These are phyloP conservation scores for Phytophthora cryptogea DNA, from an alignment of 352 stramenopile genomes.

Conservation along the genomic window DNA sequence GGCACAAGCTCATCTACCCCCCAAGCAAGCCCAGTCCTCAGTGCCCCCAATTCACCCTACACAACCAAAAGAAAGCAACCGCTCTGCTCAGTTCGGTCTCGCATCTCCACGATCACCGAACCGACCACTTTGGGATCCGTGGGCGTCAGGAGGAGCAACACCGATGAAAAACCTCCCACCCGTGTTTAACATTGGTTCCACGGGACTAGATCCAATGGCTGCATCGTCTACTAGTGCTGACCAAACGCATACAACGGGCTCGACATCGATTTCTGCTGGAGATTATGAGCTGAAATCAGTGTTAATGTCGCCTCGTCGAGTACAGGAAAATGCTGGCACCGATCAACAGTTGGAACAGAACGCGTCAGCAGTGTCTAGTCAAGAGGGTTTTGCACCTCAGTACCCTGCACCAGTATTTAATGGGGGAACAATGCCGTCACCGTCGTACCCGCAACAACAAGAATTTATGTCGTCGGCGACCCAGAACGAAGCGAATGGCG, in stretches of 20 bases:
- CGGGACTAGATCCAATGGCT: slow-evolving; percentile 27
- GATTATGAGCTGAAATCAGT: slow-evolving; percentile 48
- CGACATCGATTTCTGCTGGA: slow-evolving; percentile 6
- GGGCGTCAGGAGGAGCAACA: slow-evolving; percentile 41
- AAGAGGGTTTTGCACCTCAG: slow-evolving; percentile 17
- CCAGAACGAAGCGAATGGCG: slow-evolving; percentile 8
- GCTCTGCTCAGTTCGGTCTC: slow-evolving; percentile 23
- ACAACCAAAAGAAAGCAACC: slow-evolving; percentile 13
- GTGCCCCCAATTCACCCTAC: slow-evolving; percentile 2
- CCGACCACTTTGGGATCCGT: slow-evolving; percentile 49
- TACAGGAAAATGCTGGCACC: slow-evolving; percentile 7
- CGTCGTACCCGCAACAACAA: slow-evolving; percentile 18
- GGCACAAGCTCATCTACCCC: background rate
- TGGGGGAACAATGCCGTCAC: slow-evolving; percentile 23
- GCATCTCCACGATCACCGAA: slow-evolving; percentile 38
- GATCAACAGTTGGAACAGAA: slow-evolving; percentile 13
- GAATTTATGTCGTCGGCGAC: slow-evolving; percentile 4
- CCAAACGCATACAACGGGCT: slow-evolving; percentile 4
- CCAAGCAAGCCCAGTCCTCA: slow-evolving; percentile 1
- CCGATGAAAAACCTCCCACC: slow-evolving; percentile 42
- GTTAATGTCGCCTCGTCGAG: slow-evolving; percentile 32
- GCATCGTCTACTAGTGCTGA: slow-evolving; percentile 20
- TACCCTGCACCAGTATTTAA: slow-evolving; percentile 25
- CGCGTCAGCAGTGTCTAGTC: background rate
- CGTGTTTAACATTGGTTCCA: slow-evolving; percentile 40